Base-by-base conservation (phyloP, 2,329 filamentous ascomycete species). In the Pseudogymnoascus sp. region DNA sequence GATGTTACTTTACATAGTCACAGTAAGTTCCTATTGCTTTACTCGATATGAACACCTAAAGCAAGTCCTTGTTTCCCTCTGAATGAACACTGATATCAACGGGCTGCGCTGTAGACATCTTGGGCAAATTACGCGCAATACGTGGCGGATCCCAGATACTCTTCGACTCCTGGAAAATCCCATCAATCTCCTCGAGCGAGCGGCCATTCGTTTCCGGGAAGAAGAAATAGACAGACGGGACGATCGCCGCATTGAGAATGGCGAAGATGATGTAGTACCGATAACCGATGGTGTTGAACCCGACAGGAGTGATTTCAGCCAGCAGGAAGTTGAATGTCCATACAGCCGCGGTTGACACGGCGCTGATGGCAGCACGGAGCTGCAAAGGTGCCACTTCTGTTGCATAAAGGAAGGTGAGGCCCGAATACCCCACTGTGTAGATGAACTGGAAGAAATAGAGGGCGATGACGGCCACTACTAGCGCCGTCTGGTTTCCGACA, bases 401-500 rank as follows among this genome's bases (percentile, higher is more conserved):
- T 5, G 42, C 55, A n/a, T 65, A 65, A 10, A 65, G 39, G 39
- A 62, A 65, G 9, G 58, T 55, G 7, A 42, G 33, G 12, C 61
- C 61, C 25, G 62, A 44, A 33, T 60, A 65, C 6, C 65, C 65
- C 36, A 65, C 27, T 0, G 63, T 41, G 44, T 63, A 65, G 74
- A 82, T 83, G 2, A 80, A 80, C 68, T 81, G 83, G 72, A 84
- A 85, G 15, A 83, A 75, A 68, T 85, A 85, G 48, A 86, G 74
- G 65, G 84, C 84, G 0, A 77, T 73, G 73, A 77, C 27, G 78
- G 73, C 38, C 76, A 78, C 1, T 74, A 71, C 2, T 71, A 65
- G 10, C 71, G 70, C n/a, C 71, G 66, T 7, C 74, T 75, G 41
- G 73, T 65, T 58, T 74, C 76, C 21, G 71, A 71, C 29, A 69